Evolutionary conservation across 192 early-diverging fungal genomes (phyloP), one percentile per base, ranked within the genome.

Genomic region (Coemansia sp.): DNA sequence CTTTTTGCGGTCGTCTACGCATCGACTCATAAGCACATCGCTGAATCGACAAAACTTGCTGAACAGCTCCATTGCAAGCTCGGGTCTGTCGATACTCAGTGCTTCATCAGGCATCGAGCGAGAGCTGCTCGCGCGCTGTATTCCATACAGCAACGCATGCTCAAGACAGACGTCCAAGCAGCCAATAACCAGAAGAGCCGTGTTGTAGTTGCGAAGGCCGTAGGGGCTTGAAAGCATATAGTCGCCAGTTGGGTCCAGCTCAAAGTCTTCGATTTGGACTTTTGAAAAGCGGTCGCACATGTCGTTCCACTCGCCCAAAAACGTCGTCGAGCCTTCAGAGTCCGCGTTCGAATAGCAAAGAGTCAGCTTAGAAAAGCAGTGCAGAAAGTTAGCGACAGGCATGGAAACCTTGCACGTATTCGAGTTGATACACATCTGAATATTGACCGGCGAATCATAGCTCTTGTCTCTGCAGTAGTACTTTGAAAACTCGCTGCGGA

Each of bases 231-330:
- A 64, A 36, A 83, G 81, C 46, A 83, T 79, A 42, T 84, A 90
- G 49, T 88, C 85, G n/a, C 88, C 82, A 0, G 83, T 67, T 18
- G 82, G 81, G 19, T 90, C 84, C 5, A 91, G 62, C 55, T 78
- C 84, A 68, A 84, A 91, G 54, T 91, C 88, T 32, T 84, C 84
- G n/a, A 88, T 61, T 39, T 85, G 84, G 0, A 82, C 73, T 11
- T 75, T 72, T 8, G 83, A 52, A 22, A 90, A 67, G 11, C 84
- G 67, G 6, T 64, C 45, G 18, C 81, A 61, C 23, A 87, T 46
- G 23, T 65, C 71, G 6, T 51, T 20, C 55, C 81, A 39, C 6
- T 63, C 48, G 4, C 55, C 61, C 10, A 4, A 25, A 53, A 20
- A 53, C 28, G 10, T 1, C 39, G 22, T n/a, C 36, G 29, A 30